Evolutionary conservation across 1,139 yeast species (phyloP), one percentile per base, ranked within the genome.

Genomic region (Yueomyces sp.): DNA sequence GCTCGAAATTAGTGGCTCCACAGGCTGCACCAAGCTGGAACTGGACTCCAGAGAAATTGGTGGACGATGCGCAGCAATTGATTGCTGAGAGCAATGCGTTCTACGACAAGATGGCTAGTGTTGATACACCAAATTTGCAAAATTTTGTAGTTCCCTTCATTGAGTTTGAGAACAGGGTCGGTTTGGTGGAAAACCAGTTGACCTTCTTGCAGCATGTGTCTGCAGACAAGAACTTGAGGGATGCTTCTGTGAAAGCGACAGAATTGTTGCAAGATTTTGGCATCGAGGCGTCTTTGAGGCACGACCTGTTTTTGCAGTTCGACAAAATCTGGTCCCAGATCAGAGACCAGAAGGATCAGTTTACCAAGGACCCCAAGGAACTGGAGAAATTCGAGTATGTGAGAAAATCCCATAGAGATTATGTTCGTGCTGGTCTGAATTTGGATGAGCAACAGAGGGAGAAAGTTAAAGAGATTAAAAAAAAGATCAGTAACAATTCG

Each of bases 151-250:
- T 63, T 41, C 79, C 80, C 11, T 69, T 66, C 46, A 73, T 78
- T 11, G 59, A 66, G 36, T 62, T 68, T 45, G 76, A 74, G 49
- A 76, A 81, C 54, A 63, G 60, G 29, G 66, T 67, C 41, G 61
- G 66, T 4, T 68, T 70, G 11, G 47, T 68, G 9, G 65, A 67
- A 33, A 70, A 69, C 50, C 79, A 73, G 50, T 56, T 81, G 50
- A 66, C 78, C 4, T 83, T 84, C 56, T 78, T 75, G 55, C 84
- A 77, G 59, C 76, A 79, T 51, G 89, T 84, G 19, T 78, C 89
- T 2, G 55, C 76, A 9, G 69, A 73, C 49, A 74, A 78, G 53
- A 75, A 63, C 9, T 57, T 82, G 34, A 73, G 95, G 54, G 85
- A 81, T 49, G 86, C 87, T 2, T 76, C 89, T 2, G 71, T 72